Conservation (phyloP, 345 rosid species). For the thale cress (Arabidopsis thaliana) region TAIR10.1 NC_003070.9:25512001-25512500, state of each 20-base stretch:
- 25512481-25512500: constrained; percentile 70
- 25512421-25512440: constrained; percentile 97
- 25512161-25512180: constrained; percentile 79
- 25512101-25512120: constrained; percentile 70
- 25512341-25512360: background rate
- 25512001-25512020: constrained; percentile 69
- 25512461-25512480: constrained; percentile 98
- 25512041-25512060: constrained; percentile 86
- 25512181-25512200: constrained; percentile 81
- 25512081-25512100: constrained; percentile 98
- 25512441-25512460: constrained; percentile 78
- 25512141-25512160: constrained; percentile 74
- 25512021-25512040: constrained; percentile 73
- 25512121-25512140: constrained; percentile 52
- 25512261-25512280: constrained; percentile 74
- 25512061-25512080: constrained; percentile 98
- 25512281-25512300: constrained; percentile 86
- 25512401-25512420: constrained; percentile 61
- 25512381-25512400: background rate
- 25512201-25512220: constrained; percentile 93
- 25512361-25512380: constrained; percentile 7
- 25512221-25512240: constrained; percentile 84
- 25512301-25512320: constrained; percentile 87
- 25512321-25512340: constrained; percentile 57
- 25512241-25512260: constrained; percentile 61